Conservation (phyloP, 805 yeast species). For the Hemisphaericaspora nanyangensis region DNA sequence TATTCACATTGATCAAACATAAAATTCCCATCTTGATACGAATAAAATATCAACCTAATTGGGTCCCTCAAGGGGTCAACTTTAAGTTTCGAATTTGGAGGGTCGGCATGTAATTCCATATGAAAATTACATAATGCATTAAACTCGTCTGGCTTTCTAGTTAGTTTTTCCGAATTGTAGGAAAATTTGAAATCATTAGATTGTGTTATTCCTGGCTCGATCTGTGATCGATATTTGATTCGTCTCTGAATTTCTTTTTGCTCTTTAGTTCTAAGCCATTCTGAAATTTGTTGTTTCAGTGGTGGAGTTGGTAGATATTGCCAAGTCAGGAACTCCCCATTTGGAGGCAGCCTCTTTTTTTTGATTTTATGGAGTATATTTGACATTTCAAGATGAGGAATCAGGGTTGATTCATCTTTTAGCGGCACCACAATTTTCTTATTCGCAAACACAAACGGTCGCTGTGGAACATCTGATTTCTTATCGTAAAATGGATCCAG, state of each 20-base stretch:
- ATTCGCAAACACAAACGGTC: conserved; percentile 66
- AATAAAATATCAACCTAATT: conserved; percentile 61
- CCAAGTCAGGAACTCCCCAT: conserved; percentile 27
- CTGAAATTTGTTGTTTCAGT: conserved; percentile 27
- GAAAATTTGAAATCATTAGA: conserved; percentile 37
- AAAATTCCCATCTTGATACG: conserved; percentile 38
- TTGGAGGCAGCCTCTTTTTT: neutral
- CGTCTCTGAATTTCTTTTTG: conserved; percentile 11
- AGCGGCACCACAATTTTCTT: conserved; percentile 48
- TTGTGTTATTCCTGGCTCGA: conserved; percentile 44
- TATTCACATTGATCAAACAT: conserved; percentile 10
- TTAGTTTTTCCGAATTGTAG: conserved; percentile 27
- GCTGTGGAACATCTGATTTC: conserved; percentile 46
- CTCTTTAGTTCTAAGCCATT: conserved; percentile 26
- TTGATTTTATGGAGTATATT: neutral
- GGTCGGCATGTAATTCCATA: conserved; percentile 63
- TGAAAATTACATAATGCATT: conserved; percentile 53
- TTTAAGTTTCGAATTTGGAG: conserved; percentile 38
- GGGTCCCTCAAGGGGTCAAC: conserved; percentile 52
- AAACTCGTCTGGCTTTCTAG: conserved; percentile 36
- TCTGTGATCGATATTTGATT: conserved; percentile 42
- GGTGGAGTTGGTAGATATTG: conserved; percentile 51
- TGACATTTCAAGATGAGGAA: conserved; percentile 3
- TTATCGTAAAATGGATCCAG: conserved; percentile 61
- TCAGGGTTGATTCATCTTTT: conserved; percentile 3